Evolutionary conservation across 2,329 filamentous ascomycete species (phyloP), one percentile per base, ranked within the genome.

Genomic region (Pseudonectria buxi): DNA sequence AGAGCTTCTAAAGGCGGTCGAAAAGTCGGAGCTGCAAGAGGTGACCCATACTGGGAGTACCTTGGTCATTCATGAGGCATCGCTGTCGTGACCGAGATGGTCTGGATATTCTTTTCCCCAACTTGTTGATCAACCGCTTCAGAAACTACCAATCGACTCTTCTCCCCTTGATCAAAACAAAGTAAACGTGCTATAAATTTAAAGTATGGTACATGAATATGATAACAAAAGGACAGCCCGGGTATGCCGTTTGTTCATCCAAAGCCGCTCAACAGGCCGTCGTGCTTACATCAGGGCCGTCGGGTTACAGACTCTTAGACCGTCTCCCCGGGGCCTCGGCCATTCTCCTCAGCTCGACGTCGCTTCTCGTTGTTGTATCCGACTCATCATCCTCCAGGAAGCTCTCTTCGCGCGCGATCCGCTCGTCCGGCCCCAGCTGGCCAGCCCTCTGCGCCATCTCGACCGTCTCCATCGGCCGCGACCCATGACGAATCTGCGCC

Each of bases 1-100:
- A 32, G 71, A 73, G 49, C 63, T 87, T 25, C 65, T 86, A 11
- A 57, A 83, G 26, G 77, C 72, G 39, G 63, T 84, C 15, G 86
- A 92, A 53, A 67, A 74, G 51, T 78, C 78, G 2, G 63, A 76
- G 37, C 64, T 71, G 32, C 74, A 83, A 50, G 72, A 83, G 45
- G 63, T 72, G 31, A 68, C 69, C 30, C 64, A 71, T 41, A 70
- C 73, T 54, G 78, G 78, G 59, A 84, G 81, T 60, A 79, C 81
- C 35, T 68, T 87, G 36, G 67, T 83, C 28, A 80, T 83, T 58
- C 71, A 75, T 33, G 71, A 70, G 25, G 40, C 47, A 6, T 45
- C n/a, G 7, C 33, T 49, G 15, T 49, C 13, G 26, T 14, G 14
- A 10, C 13, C 6, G 11, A 25, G 6, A 3, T 27, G n/a, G n/a